A percentile compares a stretch with the other conserved stretches of the same genome.
Conservation (phyloP, 2,329 filamentous ascomycete species). For the Aspergillus quadrilineatus region DNA sequence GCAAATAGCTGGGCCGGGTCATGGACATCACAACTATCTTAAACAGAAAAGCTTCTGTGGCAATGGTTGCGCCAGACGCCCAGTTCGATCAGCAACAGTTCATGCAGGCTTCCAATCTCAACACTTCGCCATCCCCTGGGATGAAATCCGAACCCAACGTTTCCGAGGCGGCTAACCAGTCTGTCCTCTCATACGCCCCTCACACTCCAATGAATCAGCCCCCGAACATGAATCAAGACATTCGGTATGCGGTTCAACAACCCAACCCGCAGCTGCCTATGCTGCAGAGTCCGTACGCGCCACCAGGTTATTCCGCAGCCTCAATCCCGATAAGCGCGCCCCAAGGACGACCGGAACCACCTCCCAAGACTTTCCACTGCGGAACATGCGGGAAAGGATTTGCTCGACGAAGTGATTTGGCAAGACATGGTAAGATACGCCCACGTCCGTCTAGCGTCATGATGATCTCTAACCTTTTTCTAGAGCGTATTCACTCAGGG, state of each 20-base stretch:
- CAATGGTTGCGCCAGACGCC: constrained; percentile 44
- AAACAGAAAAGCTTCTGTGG: constrained; percentile 50
- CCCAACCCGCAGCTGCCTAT: constrained; percentile 54
- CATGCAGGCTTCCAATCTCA: constrained; percentile 40
- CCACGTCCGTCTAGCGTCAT: background rate
- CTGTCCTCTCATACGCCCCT: constrained; percentile 58
- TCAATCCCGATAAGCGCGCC: constrained; percentile 48
- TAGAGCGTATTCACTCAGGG: constrained; percentile 94
- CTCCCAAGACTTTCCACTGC: constrained; percentile 80
- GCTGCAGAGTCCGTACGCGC: constrained; percentile 57
- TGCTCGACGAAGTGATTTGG: constrained; percentile 87
- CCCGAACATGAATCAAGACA: constrained; percentile 51
- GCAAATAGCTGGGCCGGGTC: constrained; percentile 37
- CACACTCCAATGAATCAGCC: constrained; percentile 55
- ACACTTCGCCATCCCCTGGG: constrained; percentile 49
- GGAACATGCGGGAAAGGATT: constrained; percentile 89
- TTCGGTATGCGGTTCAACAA: constrained; percentile 55
- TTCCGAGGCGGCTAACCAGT: constrained; percentile 56
- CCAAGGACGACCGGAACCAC: constrained; percentile 48
- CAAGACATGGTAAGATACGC: constrained; percentile 77
- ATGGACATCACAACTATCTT: constrained; percentile 56
- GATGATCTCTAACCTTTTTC: background rate
- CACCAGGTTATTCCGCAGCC: constrained; percentile 45
- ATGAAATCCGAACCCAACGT: constrained; percentile 60
- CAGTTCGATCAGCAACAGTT: constrained; percentile 49